Base-by-base conservation (phyloP, 495 filamentous ascomycete genomes). In the Hyaloscypha finlandica region DNA sequence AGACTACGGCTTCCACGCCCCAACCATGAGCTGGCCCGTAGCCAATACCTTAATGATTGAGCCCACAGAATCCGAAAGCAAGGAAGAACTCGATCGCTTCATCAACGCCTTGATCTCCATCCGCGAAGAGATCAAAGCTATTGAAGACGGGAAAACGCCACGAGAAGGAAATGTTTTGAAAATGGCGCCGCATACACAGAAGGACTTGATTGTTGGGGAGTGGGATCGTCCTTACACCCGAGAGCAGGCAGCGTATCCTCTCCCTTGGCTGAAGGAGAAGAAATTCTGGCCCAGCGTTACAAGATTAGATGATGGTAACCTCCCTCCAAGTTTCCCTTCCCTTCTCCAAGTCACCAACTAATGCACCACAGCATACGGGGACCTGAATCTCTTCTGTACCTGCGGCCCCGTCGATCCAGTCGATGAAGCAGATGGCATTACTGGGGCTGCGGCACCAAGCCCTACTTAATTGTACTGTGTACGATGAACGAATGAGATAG, bases 11-110 rank as follows among this genome's bases (percentile, higher is more conserved):
- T 99, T 99, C 86, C 95, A 99, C 76, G 93, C 96, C 4, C 95
- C 95, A 3, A 99, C 95, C 55, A 98, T 99, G 95, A 92, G 89
- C 74, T 99, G 93, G 93, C 95, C 95, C 6, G 94, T 99, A 3
- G 84, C 93, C 55, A 95, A 95, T 77, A 99, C 95, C 2, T 86
- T 99, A 22, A 99, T 99, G 95, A 96, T 99, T 71, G 95, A 99
- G 82, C 95, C 95, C 37, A 99, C 95, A 0, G 95, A 99, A 80
- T 93, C 89, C 20, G 95, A 99, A 80, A 92, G 87, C 77, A 91
- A 96, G 76, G 91, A 90, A 68, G 95, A 99, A 80, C 85, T 99
- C 2, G 96, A 98, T 77, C 89, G 95, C 6, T 99, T 97, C 83
- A 92, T 93, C 68, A 90, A 97, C 67, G 93, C 96, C 3, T 82